phyloP scores from a whole-genome alignment of 2,329 filamentous ascomycete species.

The Lachnellula cervina region DNA sequence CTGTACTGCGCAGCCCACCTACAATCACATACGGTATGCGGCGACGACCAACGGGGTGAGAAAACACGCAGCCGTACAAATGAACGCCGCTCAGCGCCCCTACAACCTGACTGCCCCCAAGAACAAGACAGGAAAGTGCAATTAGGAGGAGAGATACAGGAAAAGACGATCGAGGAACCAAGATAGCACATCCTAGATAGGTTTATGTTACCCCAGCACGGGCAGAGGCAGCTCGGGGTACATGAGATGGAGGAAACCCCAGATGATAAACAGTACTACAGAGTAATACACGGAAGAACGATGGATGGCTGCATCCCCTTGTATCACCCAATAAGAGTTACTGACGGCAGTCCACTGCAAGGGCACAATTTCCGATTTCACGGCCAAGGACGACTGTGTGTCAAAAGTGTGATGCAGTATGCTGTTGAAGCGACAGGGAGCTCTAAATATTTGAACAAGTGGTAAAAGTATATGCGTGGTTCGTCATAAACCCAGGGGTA shows the following conservation, averaged over 20 bases:
- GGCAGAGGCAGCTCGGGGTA: not conserved
- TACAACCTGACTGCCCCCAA: slow-evolving; percentile 37
- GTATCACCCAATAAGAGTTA: too few species aligned
- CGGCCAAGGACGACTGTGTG: too few species aligned
- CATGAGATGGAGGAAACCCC: not conserved
- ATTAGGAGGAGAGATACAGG: too few species aligned
- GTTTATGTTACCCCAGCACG: not conserved
- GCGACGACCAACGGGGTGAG: slow-evolving; percentile 37
- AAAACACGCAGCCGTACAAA: slow-evolving; percentile 38
- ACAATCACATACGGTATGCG: slow-evolving; percentile 38
- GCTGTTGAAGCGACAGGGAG: too few species aligned
- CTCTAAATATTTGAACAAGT: too few species aligned
- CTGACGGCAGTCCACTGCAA: too few species aligned
- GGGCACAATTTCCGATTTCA: too few species aligned
- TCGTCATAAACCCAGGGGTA: not conserved
- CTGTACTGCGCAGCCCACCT: slow-evolving; percentile 37
- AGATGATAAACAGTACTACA: not conserved
- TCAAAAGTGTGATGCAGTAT: too few species aligned
- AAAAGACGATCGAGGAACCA: not conserved
- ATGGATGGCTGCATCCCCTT: too few species aligned
- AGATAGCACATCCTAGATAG: not conserved
- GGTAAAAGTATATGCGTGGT: too few species aligned
- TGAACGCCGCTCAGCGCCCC: slow-evolving; percentile 38
- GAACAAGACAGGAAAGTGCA: slow-evolving; percentile 29
- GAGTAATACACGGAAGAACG: too few species aligned